A percentile compares a stretch with the other conserved stretches of the same genome.
Conservation (phyloP, 75 land plant genomes). For the Picea sitchensis region DNA sequence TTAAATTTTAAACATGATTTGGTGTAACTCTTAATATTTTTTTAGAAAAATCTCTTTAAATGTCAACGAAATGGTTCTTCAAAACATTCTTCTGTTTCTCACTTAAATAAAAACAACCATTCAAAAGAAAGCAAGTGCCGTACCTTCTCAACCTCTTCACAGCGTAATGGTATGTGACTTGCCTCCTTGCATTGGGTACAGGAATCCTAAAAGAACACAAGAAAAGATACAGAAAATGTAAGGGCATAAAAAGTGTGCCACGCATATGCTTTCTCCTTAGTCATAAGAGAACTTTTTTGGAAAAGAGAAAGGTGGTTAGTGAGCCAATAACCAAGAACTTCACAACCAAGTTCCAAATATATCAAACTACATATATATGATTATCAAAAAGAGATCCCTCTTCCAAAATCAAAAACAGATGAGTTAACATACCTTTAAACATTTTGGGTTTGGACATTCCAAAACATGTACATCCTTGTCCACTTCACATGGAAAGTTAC, state of each 20-base stretch:
- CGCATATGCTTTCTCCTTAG: background rate
- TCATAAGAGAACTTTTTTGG: background rate
- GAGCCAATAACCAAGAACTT: background rate
- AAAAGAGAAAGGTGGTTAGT: background rate
- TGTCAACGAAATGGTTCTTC: too few species aligned
- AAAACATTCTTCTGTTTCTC: too few species aligned
- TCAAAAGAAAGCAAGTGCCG: background rate
- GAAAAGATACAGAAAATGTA: background rate
- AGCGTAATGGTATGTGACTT: constrained; percentile 29
- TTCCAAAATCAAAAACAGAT: background rate
- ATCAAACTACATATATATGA: background rate
- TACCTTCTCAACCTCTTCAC: constrained; percentile 41
- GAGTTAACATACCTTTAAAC: constrained; percentile 18
- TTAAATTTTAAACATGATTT: too few species aligned
- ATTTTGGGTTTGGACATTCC: constrained; percentile 27
- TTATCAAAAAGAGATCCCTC: background rate
- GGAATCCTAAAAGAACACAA: constrained; percentile 21
- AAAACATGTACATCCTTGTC: constrained; percentile 27
- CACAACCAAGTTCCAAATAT: background rate
- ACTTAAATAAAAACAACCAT: background rate
- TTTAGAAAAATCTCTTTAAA: too few species aligned
- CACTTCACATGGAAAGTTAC: constrained; percentile 41
- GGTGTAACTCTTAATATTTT: too few species aligned
- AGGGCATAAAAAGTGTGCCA: background rate
- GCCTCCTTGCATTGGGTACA: constrained; percentile 37